A percentile compares a stretch with the other conserved stretches of the same genome.
Evolutionary conservation across 208 protist species (phyloP).

Genomic region (Crithidia mellificae): DNA sequence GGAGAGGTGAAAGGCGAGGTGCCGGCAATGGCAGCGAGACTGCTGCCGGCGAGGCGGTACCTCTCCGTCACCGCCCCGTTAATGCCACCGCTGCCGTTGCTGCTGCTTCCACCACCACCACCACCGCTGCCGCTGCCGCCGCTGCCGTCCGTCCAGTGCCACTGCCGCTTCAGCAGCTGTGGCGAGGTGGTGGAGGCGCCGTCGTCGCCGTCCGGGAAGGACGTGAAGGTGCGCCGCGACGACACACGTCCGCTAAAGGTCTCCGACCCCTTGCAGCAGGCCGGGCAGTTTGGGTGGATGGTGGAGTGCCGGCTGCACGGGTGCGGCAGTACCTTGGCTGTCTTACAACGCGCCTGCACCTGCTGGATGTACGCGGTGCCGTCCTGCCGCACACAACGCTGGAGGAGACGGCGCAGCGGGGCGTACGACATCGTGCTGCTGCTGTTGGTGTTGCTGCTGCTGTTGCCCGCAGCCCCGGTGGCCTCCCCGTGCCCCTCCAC

Average conservation of each 20-base stretch:
- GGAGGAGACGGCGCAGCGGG: background rate
- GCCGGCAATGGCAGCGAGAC: conserved; percentile 1
- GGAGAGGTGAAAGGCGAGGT: conserved; percentile 3
- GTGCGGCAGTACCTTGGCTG: conserved; percentile 11
- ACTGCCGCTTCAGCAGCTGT: conserved; percentile 1
- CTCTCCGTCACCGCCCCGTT: conserved; percentile 2
- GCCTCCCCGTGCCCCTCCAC: too few species aligned
- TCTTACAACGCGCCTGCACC: conserved; percentile 22
- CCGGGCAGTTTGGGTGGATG: background rate
- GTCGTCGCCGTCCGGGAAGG: background rate
- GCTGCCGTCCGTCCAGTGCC: conserved; percentile 6
- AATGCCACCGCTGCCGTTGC: background rate
- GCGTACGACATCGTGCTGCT: background rate
- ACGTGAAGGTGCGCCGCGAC: background rate
- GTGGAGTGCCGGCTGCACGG: background rate
- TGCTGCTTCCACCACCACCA: background rate
- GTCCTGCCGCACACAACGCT: conserved; percentile 5
- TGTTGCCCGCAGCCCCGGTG: background rate
- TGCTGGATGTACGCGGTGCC: conserved; percentile 11
- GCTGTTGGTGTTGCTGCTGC: background rate
- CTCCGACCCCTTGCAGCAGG: background rate
- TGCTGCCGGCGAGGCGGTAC: conserved; percentile 4
- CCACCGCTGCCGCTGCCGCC: background rate
- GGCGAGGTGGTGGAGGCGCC: background rate
- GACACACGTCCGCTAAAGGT: background rate